These are phyloP conservation scores for Acanthamoeba healyi DNA, from an alignment of 208 protist species.

Conservation along the genomic window DNA sequence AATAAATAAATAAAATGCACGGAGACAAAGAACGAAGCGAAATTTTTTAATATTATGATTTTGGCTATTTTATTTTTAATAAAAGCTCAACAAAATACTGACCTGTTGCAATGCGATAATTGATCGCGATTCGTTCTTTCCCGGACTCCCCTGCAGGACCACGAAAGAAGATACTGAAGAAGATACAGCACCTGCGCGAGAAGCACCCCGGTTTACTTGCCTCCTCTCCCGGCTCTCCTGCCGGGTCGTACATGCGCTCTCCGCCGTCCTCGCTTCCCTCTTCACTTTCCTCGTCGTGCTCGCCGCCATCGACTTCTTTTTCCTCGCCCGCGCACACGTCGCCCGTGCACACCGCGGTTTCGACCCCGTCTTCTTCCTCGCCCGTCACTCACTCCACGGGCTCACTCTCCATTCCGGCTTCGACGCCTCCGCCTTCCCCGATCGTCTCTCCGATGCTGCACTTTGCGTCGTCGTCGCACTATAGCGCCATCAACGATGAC, in stretches of 20 bases:
- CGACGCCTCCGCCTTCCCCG: slow-evolving; percentile 14
- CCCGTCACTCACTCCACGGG: neutral
- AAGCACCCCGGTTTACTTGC: slow-evolving; percentile 7
- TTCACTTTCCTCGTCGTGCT: slow-evolving; percentile 39
- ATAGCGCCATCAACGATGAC: slow-evolving; percentile 17
- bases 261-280: slow-evolving; percentile 2
- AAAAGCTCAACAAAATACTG: too few species aligned
- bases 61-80: neutral
- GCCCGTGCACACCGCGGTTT: neutral
- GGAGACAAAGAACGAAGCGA: too few species aligned
- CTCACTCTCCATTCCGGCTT: slow-evolving; percentile 23
- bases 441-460: neutral
- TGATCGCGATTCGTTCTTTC: neutral
- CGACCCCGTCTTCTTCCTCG: neutral
- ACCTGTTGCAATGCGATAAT: too few species aligned
- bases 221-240: neutral
- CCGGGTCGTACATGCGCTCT: neutral
- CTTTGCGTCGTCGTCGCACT: slow-evolving; percentile 7
- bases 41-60: too few species aligned
- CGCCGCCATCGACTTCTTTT: neutral
- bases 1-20: neutral
- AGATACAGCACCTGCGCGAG: slow-evolving; percentile 19
- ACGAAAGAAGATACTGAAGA: slow-evolving; percentile 60
- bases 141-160: neutral
- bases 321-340: neutral